phyloP scores from a whole-genome alignment of 768 basidiomycete species.

The Lactarius sanguifluus region DNA sequence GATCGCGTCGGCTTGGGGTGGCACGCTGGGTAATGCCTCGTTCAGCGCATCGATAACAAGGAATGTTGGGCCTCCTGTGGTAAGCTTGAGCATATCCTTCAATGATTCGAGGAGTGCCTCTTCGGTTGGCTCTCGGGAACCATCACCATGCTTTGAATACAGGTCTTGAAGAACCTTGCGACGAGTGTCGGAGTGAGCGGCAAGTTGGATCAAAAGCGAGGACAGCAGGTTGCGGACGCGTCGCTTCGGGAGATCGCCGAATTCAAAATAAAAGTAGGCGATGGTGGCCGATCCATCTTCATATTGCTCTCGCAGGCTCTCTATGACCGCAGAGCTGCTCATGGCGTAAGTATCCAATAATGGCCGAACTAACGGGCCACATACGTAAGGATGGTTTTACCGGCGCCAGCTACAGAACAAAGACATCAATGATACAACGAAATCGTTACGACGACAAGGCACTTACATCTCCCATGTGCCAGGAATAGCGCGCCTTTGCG shows the following conservation, averaged over 20 bases:
- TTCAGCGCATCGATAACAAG: constrained; percentile 33
- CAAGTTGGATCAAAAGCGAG: constrained; percentile 32
- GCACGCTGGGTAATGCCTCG: constrained; percentile 25
- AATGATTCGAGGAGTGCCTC: constrained; percentile 24
- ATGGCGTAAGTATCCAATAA: background rate
- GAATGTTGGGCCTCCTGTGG: constrained; percentile 20
- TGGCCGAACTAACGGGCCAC: background rate
- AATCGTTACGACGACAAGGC: background rate
- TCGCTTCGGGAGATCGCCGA: constrained; percentile 27
- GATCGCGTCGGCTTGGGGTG: constrained; percentile 7
- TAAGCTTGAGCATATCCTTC: constrained; percentile 14
- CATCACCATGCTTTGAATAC: constrained; percentile 6
- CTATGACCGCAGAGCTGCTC: constrained; percentile 19
- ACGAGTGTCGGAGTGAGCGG: constrained; percentile 14
- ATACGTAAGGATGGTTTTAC: constrained; percentile 20
- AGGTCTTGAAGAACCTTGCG: constrained; percentile 5
- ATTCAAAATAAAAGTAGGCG: constrained; percentile 33
- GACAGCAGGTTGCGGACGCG: constrained; percentile 21
- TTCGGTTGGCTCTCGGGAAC: constrained; percentile 4
- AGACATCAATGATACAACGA: background rate
- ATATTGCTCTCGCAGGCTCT: constrained; percentile 8
- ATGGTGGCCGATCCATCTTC: constrained; percentile 13
- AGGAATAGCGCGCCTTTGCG: constrained; percentile 9
- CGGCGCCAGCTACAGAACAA: constrained; percentile 12
- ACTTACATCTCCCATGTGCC: constrained; percentile 16